A percentile compares a stretch with the other conserved stretches of the same genome.
These are phyloP conservation scores for Dipodascus albidus DNA, from an alignment of 805 yeast species.

Conservation along the genomic window DNA sequence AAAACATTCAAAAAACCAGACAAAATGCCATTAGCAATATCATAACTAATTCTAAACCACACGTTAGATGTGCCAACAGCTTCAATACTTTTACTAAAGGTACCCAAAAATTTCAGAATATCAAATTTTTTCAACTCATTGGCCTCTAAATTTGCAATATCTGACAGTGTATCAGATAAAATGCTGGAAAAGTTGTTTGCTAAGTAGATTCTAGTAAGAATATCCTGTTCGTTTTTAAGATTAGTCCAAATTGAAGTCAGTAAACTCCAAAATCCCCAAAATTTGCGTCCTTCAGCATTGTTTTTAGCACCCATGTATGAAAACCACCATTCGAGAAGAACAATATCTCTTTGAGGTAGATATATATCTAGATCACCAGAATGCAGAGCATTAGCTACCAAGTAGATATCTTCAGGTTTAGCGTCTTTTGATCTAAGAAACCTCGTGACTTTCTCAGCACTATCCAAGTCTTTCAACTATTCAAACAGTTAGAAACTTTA, in stretches of 20 bases:
- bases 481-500: background rate
- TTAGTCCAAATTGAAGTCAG: slow-evolving; percentile 6
- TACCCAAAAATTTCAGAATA: background rate
- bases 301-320: slow-evolving; percentile 17
- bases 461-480: background rate
- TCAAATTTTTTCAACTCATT: slow-evolving; percentile 2
- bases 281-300: slow-evolving; percentile 6
- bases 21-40: background rate
- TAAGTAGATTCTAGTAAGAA: slow-evolving; percentile 3
- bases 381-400: slow-evolving; percentile 15
- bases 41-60: background rate
- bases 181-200: slow-evolving; percentile 6
- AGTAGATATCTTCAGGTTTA: slow-evolving; percentile 13
- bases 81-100: background rate
- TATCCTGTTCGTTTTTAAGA: background rate
- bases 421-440: slow-evolving; percentile 19
- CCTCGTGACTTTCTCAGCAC: slow-evolving; percentile 23
- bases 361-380: slow-evolving; percentile 12
- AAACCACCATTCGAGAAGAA: slow-evolving; percentile 27
- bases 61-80: background rate
- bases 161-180: slow-evolving; percentile 4
- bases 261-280: slow-evolving; percentile 13
- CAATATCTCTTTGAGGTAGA: slow-evolving; percentile 23
- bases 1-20: background rate
- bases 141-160: slow-evolving; percentile 1